These are phyloP conservation scores for Populus deltoides DNA, from an alignment of 345 rosid species.

Conservation along the genomic window DNA sequence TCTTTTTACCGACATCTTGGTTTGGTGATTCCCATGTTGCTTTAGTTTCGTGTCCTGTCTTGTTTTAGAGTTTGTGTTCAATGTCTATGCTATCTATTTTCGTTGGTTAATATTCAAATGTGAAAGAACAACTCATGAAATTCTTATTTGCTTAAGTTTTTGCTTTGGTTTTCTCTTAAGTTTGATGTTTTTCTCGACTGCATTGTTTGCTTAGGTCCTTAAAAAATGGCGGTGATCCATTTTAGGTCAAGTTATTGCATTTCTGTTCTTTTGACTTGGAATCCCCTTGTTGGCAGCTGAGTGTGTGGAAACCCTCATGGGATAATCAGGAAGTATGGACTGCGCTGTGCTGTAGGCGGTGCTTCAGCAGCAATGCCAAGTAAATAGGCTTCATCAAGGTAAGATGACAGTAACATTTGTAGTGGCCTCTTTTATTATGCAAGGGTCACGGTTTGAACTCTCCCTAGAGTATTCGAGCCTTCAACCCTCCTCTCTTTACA, in stretches of 20 bases:
- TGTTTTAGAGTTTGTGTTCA: background rate
- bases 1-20: background rate
- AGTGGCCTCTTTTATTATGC: background rate
- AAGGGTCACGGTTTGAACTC: background rate
- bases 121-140: background rate
- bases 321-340: slow-evolving; percentile 44
- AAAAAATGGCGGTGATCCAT: background rate
- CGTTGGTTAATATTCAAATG: background rate
- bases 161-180: too few relatives aligned
- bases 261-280: background rate
- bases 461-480: background rate
- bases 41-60: background rate
- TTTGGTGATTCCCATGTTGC: background rate
- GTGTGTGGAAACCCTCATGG: slow-evolving; percentile 44
- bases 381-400: slow-evolving; percentile 59
- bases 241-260: background rate
- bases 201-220: background rate
- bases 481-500: background rate
- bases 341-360: slow-evolving; percentile 51
- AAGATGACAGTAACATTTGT: background rate
- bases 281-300: slow-evolving; percentile 23
- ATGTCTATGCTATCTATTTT: background rate
- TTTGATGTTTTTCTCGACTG: background rate
- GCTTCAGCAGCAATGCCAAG: slow-evolving; percentile 55
- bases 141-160: background rate